Evolutionary conservation across 2,329 filamentous ascomycete species (phyloP).

Genomic region (Fusarium sp.): DNA sequence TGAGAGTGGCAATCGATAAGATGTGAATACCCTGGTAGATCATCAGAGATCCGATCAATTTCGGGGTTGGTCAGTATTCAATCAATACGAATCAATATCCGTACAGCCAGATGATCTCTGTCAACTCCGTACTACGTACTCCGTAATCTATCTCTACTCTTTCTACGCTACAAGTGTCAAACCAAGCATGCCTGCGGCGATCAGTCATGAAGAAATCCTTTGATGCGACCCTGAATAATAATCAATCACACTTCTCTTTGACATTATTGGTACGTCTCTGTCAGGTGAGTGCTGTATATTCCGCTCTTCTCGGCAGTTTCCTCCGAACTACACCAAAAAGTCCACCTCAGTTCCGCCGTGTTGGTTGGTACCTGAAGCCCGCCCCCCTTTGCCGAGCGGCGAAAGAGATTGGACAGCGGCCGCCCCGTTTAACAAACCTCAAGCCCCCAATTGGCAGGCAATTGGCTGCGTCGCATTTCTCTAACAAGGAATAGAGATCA

Average conservation of each 20-base stretch:
- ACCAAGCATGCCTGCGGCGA: slow-evolving; percentile 40
- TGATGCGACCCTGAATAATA: slow-evolving; percentile 38
- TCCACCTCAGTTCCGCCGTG: slow-evolving; percentile 41
- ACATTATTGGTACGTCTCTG: slow-evolving; percentile 18
- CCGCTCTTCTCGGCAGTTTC: slow-evolving; percentile 43
- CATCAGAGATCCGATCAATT: slow-evolving; percentile 7
- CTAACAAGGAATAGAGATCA: slow-evolving; percentile 33
- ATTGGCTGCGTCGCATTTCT: slow-evolving; percentile 25
- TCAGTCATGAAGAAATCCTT: slow-evolving; percentile 33
- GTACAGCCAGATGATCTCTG: background rate
- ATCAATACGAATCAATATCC: background rate
- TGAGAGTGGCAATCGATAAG: slow-evolving; percentile 26
- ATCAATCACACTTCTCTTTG: background rate
- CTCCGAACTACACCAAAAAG: slow-evolving; percentile 29
- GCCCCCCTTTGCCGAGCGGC: slow-evolving; percentile 24
- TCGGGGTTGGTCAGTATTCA: background rate
- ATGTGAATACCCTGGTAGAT: slow-evolving; percentile 4
- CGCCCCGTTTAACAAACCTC: slow-evolving; percentile 10
- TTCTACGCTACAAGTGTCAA: background rate
- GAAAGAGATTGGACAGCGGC: slow-evolving; percentile 29
- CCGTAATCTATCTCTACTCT: background rate
- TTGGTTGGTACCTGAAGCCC: slow-evolving; percentile 40
- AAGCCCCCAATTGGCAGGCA: slow-evolving; percentile 8
- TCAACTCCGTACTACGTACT: background rate
- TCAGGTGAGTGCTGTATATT: slow-evolving; percentile 38